Evolutionary conservation across 1,284 basidiomycete species (phyloP), one percentile per base, ranked within the genome.

Genomic region (Coniophora puteana): DNA sequence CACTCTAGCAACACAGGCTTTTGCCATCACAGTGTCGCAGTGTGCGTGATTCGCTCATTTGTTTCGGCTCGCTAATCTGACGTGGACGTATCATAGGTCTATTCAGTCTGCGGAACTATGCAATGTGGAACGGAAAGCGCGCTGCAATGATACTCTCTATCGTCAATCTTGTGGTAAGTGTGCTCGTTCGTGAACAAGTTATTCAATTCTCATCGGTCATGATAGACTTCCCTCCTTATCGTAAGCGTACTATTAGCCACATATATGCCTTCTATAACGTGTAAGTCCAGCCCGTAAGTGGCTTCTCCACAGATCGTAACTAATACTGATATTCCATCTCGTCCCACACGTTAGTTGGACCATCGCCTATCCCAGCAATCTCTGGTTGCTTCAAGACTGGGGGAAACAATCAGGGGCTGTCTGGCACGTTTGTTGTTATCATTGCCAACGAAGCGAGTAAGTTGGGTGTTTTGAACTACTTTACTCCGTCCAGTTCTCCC

Each of bases 321-420:
- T 23, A 20, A 20, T 20, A 33, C 8, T 11, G 10, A n/a, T n/a
- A 16, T 16, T 8, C 10, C 16, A 33, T 35, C 21, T 13, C 17
- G 17, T 23, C 7, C 20, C n/a, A n/a, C n/a, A n/a, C n/a, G n/a
- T 17, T 17, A 40, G 36, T 38, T 13, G 36, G 25, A 8, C 16
- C 18, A 18, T 29, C 38, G 5, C 38, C 38, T 22, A 13, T 32
- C 13, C 29, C 38, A 8, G 13, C 32, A 13, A 40, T 40, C 18
- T 30, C 26, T 21, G 38, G 38, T 8, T 40, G 38, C 23, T 40
- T 31, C 17, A 30, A 32, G 18, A 40, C 38, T 12, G 38, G 38
- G 3, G 38, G 20, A 8, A 23, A 35, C 14, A 30, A 10, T 14
- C n/a, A 14, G 8, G 31, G 18, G 12, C 16, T 40, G n/a, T 30